Evolutionary conservation across 148 eudicot genomes (phyloP).

Genomic region (Silene uniflora): DNA sequence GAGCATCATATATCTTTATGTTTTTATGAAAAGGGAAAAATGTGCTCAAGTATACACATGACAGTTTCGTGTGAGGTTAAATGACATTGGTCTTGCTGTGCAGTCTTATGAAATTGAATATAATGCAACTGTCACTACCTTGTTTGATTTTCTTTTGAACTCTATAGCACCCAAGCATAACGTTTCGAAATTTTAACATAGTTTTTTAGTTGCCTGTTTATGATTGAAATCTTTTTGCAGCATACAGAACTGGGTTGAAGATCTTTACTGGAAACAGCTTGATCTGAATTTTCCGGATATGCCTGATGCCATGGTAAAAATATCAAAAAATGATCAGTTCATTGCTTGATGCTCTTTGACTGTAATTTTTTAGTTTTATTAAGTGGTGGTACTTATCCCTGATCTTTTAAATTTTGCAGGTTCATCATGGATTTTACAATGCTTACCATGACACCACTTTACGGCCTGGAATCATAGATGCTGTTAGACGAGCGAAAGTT

Average conservation of each 20-base stretch:
- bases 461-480: slow-evolving; percentile 63
- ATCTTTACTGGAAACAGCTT: slow-evolving; percentile 94
- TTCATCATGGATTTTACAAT: slow-evolving; percentile 91
- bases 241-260: slow-evolving; percentile 91
- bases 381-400: slow-evolving; percentile 1
- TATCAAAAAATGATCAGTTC: not conserved
- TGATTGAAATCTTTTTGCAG: slow-evolving; percentile 31
- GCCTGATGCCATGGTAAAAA: slow-evolving; percentile 71
- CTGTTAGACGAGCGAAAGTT: slow-evolving; percentile 55
- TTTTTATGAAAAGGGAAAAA: not conserved
- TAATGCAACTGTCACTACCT: not conserved
- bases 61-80: not conserved
- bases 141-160: not conserved
- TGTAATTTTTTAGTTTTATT: not conserved
- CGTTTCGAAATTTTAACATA: not conserved
- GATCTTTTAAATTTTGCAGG: slow-evolving; percentile 40
- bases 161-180: not conserved
- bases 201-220: not conserved
- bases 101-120: not conserved
- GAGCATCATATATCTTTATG: not conserved
- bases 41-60: too few relatives aligned
- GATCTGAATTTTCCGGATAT: slow-evolving; percentile 73
- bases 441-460: slow-evolving; percentile 86
- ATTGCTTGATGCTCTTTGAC: not conserved
- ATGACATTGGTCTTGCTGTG: not conserved